Evolutionary conservation across 306 rosid species (phyloP), one percentile per base, ranked within the genome.

Genomic region (Cucumis hystrix): DNA sequence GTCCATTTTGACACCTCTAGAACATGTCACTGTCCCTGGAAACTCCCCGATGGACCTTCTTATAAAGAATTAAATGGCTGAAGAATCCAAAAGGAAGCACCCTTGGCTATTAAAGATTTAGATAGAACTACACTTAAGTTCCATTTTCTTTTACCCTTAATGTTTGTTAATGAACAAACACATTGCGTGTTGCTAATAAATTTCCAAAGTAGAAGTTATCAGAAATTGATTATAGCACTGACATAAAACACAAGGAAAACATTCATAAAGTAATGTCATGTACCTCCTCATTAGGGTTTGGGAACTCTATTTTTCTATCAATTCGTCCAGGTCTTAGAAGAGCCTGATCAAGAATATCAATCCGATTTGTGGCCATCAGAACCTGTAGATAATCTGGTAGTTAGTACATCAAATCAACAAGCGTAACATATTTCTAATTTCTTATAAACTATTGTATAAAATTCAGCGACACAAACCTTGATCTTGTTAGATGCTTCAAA

Each of bases 401-500:
- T 67, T 41, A n/a, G 74, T 10, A 41, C 18, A 40, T 17, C 74
- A 20, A 40, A 11, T 40, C 74, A 20, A 67, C 55, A 67, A 67
- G 18, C 54, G 11, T 67, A 41, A 67, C 11, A 12, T n/a, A 5
- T 40, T 20, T 39, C 54, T 40, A 37, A 18, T 40, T 10, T 20
- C 8, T 16, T 16, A 0, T 1, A 63, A 63, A 39, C 9, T 15
- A 66, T 0, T 67, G 10, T 20, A 12, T 0, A 30, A 20, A 41
- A 3, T 6, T 9, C 2, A 65, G 39, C 73, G 21, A 79, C 12
- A 63, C 2, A 39, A 8, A 95, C 98, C 96, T 92, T 95, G 85
- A 95, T 95, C 90, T 95, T 95, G 78, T 95, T 95, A 25, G 98
- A 95, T 82, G 98, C 98, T 86, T 95, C 98, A 89, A 95, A 95